phyloP scores from a whole-genome alignment of 2,329 filamentous ascomycete genomes.

The Hypoxylon sp. region DNA sequence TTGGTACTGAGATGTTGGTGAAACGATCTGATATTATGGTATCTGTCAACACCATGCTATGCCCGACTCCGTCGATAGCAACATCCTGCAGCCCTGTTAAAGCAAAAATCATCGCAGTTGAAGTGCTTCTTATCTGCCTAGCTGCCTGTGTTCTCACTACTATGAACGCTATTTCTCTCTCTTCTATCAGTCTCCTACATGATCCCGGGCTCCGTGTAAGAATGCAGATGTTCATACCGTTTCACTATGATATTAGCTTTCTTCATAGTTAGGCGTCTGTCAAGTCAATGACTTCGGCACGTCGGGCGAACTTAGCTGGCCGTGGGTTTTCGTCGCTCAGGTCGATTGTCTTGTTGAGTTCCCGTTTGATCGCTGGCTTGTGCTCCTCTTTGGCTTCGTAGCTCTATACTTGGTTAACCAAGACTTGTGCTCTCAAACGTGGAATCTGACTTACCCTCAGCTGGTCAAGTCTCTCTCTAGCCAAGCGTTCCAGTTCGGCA shows the following conservation, averaged over 20 bases:
- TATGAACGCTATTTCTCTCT: background rate
- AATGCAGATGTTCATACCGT: background rate
- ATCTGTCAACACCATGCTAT: background rate
- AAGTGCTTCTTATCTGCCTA: background rate
- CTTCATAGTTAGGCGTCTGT: constrained; percentile 24
- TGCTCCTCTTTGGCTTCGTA: constrained; percentile 27
- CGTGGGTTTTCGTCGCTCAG: constrained; percentile 30
- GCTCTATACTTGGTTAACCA: constrained; percentile 8
- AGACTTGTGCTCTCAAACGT: background rate
- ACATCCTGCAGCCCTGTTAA: background rate
- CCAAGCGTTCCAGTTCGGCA: constrained; percentile 40
- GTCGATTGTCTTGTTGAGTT: constrained; percentile 35
- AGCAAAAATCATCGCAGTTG: background rate
- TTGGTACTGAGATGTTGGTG: too few relatives aligned
- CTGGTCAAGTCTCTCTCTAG: constrained; percentile 42
- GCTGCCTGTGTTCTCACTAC: background rate
- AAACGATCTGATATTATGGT: background rate
- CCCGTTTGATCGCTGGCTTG: constrained; percentile 37
- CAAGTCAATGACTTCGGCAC: constrained; percentile 35
- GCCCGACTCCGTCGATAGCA: background rate
- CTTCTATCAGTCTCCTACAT: background rate
- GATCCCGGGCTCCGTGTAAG: background rate
- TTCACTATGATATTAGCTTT: background rate
- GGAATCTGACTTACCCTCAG: constrained; percentile 35
- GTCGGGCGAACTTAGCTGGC: constrained; percentile 23